These are phyloP conservation scores for Sarocladiaceae sp. DNA, from an alignment of 2,329 filamentous ascomycete genomes.

Conservation along the genomic window DNA sequence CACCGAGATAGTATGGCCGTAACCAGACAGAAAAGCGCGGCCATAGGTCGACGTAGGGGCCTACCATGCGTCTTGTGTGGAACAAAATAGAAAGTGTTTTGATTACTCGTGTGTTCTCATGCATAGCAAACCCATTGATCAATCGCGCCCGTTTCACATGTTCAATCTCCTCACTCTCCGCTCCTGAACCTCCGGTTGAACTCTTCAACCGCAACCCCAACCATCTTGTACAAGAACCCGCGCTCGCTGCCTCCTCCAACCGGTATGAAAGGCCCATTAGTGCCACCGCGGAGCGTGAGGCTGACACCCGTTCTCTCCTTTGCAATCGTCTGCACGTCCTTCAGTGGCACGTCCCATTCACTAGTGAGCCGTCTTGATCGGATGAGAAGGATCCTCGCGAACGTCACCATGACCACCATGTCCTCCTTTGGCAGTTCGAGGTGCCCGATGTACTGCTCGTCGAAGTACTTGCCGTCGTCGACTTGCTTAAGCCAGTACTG, in stretches of 20 bases:
- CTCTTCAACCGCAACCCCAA: slow-evolving; percentile 60
- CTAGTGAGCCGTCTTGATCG: slow-evolving; percentile 76
- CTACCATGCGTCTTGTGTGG: too few species aligned
- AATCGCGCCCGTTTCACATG: background rate
- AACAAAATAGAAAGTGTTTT: too few species aligned
- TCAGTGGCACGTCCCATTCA: slow-evolving; percentile 94
- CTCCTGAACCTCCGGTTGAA: slow-evolving; percentile 56
- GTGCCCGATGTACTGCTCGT: slow-evolving; percentile 95
- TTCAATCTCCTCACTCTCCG: slow-evolving; percentile 21
- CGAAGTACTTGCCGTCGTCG: slow-evolving; percentile 96
- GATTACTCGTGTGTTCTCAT: too few species aligned
- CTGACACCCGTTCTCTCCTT: slow-evolving; percentile 95
- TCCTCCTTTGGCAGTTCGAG: slow-evolving; percentile 85
- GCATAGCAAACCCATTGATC: too few species aligned
- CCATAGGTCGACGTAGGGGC: too few species aligned
- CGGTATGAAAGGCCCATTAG: slow-evolving; percentile 90
- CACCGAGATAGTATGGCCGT: too few species aligned
- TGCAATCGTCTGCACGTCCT: slow-evolving; percentile 92
- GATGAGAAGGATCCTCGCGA: slow-evolving; percentile 81
- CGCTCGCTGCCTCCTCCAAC: slow-evolving; percentile 78
- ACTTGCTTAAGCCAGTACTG: slow-evolving; percentile 99
- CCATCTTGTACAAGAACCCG: slow-evolving; percentile 58
- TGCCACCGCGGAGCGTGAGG: slow-evolving; percentile 79
- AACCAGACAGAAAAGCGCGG: too few species aligned
- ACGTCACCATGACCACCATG: slow-evolving; percentile 85